phyloP scores from a whole-genome alignment of 2,329 filamentous ascomycete species.

The Nemania abortiva region DNA sequence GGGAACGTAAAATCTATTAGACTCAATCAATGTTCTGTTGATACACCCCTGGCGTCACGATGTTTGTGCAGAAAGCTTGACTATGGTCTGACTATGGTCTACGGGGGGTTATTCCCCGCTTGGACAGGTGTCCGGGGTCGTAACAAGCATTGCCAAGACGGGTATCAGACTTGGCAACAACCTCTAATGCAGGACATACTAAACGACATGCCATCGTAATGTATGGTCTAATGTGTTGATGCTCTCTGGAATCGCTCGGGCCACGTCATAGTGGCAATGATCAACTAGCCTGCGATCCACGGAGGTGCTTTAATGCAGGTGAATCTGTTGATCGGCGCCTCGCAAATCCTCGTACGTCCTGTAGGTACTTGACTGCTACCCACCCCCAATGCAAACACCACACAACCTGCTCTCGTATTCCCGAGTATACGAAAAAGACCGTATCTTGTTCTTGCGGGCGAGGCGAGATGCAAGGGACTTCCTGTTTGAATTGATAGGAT shows the following conservation, averaged over 20 bases:
- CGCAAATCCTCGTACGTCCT: background rate
- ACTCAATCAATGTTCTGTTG: slow-evolving; percentile 10
- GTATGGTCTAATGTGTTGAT: background rate
- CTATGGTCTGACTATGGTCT: background rate
- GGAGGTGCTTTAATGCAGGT: background rate
- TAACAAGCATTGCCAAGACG: slow-evolving; percentile 48
- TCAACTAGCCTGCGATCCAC: background rate
- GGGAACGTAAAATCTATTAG: background rate
- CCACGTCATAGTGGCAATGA: background rate
- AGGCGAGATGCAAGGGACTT: background rate
- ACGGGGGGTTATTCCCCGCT: background rate
- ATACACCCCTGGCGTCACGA: background rate
- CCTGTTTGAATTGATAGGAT: background rate
- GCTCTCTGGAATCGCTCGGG: background rate
- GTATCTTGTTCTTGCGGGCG: background rate
- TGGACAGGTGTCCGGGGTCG: background rate
- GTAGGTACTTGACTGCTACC: background rate
- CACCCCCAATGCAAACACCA: background rate
- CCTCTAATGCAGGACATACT: slow-evolving; percentile 36
- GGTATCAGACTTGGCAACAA: slow-evolving; percentile 43
- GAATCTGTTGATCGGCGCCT: slow-evolving; percentile 11
- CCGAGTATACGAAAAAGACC: background rate
- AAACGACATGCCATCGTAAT: slow-evolving; percentile 15
- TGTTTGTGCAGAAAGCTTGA: background rate
- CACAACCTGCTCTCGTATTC: background rate